Conservation (phyloP, 495 filamentous ascomycete genomes). For the Eremomyces bilateralis region DNA sequence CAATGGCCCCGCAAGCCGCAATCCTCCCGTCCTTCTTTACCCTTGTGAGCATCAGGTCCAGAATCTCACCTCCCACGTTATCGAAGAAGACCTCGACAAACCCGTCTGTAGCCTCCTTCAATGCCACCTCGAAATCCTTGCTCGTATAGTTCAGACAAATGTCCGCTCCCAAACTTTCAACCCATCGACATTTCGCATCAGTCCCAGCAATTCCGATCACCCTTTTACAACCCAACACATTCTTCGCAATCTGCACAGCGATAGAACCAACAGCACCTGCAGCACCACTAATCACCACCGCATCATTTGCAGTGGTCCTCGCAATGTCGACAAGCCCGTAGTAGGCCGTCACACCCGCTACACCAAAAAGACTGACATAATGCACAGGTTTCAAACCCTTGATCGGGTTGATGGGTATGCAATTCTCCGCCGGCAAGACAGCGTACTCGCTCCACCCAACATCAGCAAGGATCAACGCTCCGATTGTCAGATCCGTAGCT, state of each 20-base stretch:
- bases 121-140: constrained; percentile 30
- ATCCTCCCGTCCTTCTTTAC: constrained; percentile 36
- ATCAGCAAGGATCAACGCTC: constrained; percentile 21
- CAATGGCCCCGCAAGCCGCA: constrained; percentile 36
- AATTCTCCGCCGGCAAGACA: constrained; percentile 18
- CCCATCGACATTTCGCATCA: constrained; percentile 41
- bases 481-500: constrained; percentile 14
- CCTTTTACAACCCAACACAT: constrained; percentile 28
- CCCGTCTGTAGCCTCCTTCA: constrained; percentile 36
- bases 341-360: constrained; percentile 29
- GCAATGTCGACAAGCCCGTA: constrained; percentile 26
- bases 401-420: constrained; percentile 15
- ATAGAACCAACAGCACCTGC: constrained; percentile 26
- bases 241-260: constrained; percentile 31
- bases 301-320: constrained; percentile 18
- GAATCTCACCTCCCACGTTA: constrained; percentile 47
- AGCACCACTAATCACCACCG: constrained; percentile 27
- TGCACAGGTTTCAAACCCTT: constrained; percentile 23
- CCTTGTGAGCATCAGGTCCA: constrained; percentile 35
- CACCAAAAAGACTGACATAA: constrained; percentile 28
- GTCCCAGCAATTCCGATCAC: constrained; percentile 42
- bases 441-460: constrained; percentile 29
- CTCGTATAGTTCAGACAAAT: constrained; percentile 47
- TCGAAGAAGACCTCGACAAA: constrained; percentile 52
- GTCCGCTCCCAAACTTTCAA: constrained; percentile 41